Evolutionary conservation across 2,329 filamentous ascomycete genomes (phyloP).

Genomic region (Botrytis hyacinthi): DNA sequence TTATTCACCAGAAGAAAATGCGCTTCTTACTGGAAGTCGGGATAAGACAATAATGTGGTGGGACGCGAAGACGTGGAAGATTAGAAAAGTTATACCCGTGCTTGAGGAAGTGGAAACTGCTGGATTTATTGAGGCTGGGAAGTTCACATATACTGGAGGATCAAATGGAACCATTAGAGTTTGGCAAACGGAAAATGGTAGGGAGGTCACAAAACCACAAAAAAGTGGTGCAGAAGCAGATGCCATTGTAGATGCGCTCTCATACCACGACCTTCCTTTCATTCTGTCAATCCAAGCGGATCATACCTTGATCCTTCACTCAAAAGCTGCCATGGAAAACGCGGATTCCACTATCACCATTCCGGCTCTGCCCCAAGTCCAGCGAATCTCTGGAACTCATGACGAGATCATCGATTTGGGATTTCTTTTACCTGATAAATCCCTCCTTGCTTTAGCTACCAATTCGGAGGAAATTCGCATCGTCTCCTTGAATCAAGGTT

Average conservation of each 20-base stretch:
- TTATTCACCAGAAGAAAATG: constrained; percentile 71
- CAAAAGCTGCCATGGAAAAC: constrained; percentile 46
- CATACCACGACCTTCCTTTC: constrained; percentile 62
- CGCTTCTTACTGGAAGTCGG: constrained; percentile 78
- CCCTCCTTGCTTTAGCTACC: constrained; percentile 83
- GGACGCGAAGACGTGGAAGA: constrained; percentile 83
- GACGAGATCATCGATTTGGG: constrained; percentile 96
- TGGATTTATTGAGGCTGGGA: constrained; percentile 72
- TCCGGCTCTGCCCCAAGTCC: constrained; percentile 47
- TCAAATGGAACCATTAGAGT: constrained; percentile 78
- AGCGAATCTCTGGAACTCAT: constrained; percentile 90
- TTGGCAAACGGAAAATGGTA: constrained; percentile 76
- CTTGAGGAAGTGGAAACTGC: constrained; percentile 82
- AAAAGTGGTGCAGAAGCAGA: constrained; percentile 57
- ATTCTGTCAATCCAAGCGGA: constrained; percentile 84
- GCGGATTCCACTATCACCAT: constrained; percentile 39
- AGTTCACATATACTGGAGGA: constrained; percentile 78
- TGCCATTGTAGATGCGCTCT: constrained; percentile 70
- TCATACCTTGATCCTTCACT: constrained; percentile 80
- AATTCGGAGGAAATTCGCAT: constrained; percentile 93
- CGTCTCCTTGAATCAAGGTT: constrained; percentile 60
- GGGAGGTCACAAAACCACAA: constrained; percentile 77
- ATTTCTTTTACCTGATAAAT: constrained; percentile 77
- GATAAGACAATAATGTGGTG: constrained; percentile 95
- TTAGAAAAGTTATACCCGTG: constrained; percentile 75